Evolutionary conservation across 129 eudicot genomes (phyloP).

Genomic region (Centrapalus pauciflorus): DNA sequence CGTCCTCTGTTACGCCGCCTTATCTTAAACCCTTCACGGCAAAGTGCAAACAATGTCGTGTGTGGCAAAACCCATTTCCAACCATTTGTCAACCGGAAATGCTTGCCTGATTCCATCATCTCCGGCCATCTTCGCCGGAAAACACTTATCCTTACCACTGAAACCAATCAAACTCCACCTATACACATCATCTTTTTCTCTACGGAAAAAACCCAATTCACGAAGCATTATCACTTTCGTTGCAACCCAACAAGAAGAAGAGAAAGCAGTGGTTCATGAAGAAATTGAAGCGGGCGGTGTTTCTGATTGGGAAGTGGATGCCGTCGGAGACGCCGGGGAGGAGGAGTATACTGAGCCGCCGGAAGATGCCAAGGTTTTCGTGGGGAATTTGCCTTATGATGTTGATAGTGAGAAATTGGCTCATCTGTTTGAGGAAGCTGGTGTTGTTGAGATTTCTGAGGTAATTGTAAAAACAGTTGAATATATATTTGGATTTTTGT

Average conservation of each 20-base stretch:
- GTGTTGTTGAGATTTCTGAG: slow-evolving; percentile 67
- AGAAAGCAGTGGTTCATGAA: slow-evolving; percentile 24
- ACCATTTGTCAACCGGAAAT: background rate
- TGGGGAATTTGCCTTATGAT: slow-evolving; percentile 69
- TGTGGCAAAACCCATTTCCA: slow-evolving; percentile 6
- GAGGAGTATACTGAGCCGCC: slow-evolving; percentile 29
- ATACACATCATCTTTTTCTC: slow-evolving; percentile 21
- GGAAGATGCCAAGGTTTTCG: slow-evolving; percentile 62
- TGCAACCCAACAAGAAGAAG: slow-evolving; percentile 39
- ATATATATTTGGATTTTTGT: background rate
- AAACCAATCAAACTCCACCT: slow-evolving; percentile 38
- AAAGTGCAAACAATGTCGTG: background rate
- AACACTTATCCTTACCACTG: slow-evolving; percentile 16
- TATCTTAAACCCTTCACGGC: slow-evolving; percentile 1
- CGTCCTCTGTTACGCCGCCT: background rate
- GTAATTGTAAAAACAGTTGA: slow-evolving; percentile 14
- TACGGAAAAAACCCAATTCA: slow-evolving; percentile 28
- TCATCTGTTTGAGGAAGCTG: slow-evolving; percentile 56
- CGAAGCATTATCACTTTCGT: slow-evolving; percentile 15
- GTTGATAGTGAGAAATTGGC: slow-evolving; percentile 58
- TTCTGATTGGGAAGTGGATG: background rate
- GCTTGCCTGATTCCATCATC: slow-evolving; percentile 10
- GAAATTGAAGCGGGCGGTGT: slow-evolving; percentile 3
- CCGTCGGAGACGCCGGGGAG: slow-evolving; percentile 7
- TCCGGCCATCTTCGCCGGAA: slow-evolving; percentile 13